Evolutionary conservation across 352 stramenopile species (phyloP).

Genomic region (Phytopythium oedochilum): DNA sequence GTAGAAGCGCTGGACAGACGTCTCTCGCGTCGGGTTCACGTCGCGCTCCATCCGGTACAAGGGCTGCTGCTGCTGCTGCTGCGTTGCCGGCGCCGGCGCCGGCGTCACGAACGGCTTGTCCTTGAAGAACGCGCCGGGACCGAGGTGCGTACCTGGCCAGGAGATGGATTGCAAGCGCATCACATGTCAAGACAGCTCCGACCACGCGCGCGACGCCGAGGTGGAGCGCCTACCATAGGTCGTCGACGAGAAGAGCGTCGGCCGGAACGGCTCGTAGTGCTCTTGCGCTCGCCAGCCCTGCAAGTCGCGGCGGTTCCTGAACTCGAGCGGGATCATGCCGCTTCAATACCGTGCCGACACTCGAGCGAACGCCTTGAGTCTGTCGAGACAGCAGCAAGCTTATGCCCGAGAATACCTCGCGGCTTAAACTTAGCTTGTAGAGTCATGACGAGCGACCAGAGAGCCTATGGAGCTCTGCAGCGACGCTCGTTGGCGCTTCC

Average conservation of each 20-base stretch:
- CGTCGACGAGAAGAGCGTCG: slow-evolving; percentile 30
- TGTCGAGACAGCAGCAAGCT: slow-evolving; percentile 8
- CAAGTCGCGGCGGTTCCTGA: slow-evolving; percentile 31
- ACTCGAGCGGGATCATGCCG: slow-evolving; percentile 44
- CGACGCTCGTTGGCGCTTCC: no score
- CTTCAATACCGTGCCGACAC: no score
- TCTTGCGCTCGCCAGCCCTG: slow-evolving; percentile 28
- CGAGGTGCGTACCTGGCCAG: slow-evolving; percentile 13
- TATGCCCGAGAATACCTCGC: no score
- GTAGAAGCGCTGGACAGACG: slow-evolving; percentile 45
- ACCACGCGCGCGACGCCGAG: neutral
- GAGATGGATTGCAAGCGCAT: neutral
- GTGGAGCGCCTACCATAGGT: neutral
- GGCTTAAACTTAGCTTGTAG: no score
- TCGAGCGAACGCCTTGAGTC: no score
- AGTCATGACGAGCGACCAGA: no score
- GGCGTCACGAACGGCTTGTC: slow-evolving; percentile 20
- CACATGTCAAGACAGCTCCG: neutral
- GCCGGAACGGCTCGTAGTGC: slow-evolving; percentile 46
- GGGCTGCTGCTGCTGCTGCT: slow-evolving; percentile 7
- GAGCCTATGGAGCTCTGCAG: no score
- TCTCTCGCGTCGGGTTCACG: slow-evolving; percentile 37
- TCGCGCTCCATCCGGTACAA: slow-evolving; percentile 40
- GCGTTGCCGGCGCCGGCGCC: neutral
- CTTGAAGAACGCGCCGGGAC: slow-evolving; percentile 32